Base-by-base conservation (phyloP, 345 rosid genomes). In the Linum lewisii region DNA sequence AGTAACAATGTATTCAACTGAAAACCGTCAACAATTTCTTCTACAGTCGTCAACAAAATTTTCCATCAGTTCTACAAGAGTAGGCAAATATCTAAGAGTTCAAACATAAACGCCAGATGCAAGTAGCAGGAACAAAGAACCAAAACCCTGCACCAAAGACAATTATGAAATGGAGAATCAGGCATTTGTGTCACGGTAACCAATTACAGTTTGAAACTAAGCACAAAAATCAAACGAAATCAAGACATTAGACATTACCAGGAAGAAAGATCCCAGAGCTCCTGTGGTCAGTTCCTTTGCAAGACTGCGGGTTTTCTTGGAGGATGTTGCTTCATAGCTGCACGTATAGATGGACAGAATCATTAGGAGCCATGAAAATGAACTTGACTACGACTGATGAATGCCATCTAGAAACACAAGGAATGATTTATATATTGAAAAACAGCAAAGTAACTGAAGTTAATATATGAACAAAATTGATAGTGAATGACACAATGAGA, bases 261-360 rank as follows among this genome's bases (percentile, higher is more conserved):
- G 72, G 78, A 84, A 89, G 50, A 89, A 78, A 16, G 95, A 89
- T 54, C 95, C 97, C 52, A 80, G 67, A 6, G 88, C 86, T 56
- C 89, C 88, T 5, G 88, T 81, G 14, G 75, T 73, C 10, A 89
- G 78, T 83, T 89, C 95, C 78, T 81, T 89, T 8, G 58, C 72
- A 10, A 89, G 79, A 77, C 87, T 81, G 62, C 84, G 87, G 67
- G 65, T 89, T 68, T 72, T 69, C 82, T 80, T 81, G 4, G 98
- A 79, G 61, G 93, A 80, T 61, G 98, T 86, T 54, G 95, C 88
- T 69, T 86, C 96, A 55, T 92, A 86, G 72, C 98, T 88, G 81
- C 2, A 52, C 49, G 51, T 1, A 42, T 1, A 11, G 47, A 42
- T 42, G 15, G 47, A 11, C 47, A 42, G 47, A 42, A 6, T 7